phyloP scores from a whole-genome alignment of 2,329 filamentous ascomycete genomes.

The Dothiorella sarmentorum region DNA sequence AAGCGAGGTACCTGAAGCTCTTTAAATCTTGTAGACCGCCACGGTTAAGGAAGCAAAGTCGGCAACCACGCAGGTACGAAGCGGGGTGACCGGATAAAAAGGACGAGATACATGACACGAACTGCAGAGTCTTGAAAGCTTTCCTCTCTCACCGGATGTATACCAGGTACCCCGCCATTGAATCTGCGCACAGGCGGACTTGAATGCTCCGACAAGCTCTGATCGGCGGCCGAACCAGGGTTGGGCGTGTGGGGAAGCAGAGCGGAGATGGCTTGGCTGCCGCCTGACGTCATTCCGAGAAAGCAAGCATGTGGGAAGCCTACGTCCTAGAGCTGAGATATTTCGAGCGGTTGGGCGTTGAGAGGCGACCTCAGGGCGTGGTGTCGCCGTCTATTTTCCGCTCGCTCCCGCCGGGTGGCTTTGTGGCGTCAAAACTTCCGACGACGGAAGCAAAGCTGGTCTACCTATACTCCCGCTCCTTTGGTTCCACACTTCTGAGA shows the following conservation, averaged over 20 bases:
- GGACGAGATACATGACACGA: not conserved
- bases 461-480: not conserved
- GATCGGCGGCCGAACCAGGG: not conserved
- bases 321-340: no score
- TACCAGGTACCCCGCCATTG: not conserved
- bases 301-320: no score
- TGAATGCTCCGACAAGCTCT: not conserved
- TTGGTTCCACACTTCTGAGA: no score
- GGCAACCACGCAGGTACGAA: not conserved
- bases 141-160: not conserved
- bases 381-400: not conserved
- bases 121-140: not conserved
- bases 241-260: not conserved
- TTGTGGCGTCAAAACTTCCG: not conserved
- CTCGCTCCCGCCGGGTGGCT: not conserved
- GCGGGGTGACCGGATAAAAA: constrained; percentile 5
- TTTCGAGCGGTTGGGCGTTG: no score
- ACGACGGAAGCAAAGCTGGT: not conserved
- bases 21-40: not conserved
- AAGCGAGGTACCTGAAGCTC: not conserved
- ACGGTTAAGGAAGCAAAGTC: not conserved
- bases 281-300: not conserved
- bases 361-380: no score
- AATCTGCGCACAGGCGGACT: not conserved
- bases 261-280: constrained; percentile 4